phyloP scores from a whole-genome alignment of 2,329 filamentous ascomycete species.

The Ascosphaera apis region DNA sequence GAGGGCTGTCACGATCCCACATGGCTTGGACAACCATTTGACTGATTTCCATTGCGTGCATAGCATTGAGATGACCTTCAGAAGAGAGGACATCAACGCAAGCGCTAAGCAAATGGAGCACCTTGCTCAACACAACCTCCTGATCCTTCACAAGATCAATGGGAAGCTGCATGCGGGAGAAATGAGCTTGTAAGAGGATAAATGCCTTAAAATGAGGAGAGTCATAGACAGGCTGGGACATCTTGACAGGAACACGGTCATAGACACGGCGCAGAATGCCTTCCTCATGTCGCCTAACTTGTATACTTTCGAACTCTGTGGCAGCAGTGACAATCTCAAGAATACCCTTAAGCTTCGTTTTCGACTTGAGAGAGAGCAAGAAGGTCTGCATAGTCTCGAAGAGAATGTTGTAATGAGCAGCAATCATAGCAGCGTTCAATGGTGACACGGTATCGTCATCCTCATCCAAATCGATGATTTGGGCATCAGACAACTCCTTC shows the following conservation, averaged over 20 bases:
- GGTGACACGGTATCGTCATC: slow-evolving; percentile 77
- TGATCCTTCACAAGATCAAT: slow-evolving; percentile 93
- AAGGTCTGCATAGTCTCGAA: slow-evolving; percentile 99
- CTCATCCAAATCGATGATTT: slow-evolving; percentile 88
- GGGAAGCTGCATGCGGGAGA: slow-evolving; percentile 88
- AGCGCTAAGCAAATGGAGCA: slow-evolving; percentile 70
- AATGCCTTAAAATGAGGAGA: slow-evolving; percentile 98
- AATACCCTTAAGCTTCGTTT: slow-evolving; percentile 89
- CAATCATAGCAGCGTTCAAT: slow-evolving; percentile 92
- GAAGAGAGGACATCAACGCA: slow-evolving; percentile 89
- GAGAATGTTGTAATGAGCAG: slow-evolving; percentile 96
- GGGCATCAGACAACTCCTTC: slow-evolving; percentile 73
- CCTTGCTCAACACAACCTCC: slow-evolving; percentile 62
- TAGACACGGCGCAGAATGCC: slow-evolving; percentile 75
- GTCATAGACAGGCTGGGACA: slow-evolving; percentile 57
- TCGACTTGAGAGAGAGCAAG: slow-evolving; percentile 64
- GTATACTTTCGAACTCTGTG: slow-evolving; percentile 86
- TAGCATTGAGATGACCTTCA: slow-evolving; percentile 87
- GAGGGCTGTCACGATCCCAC: slow-evolving; percentile 92
- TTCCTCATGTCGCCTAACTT: slow-evolving; percentile 83
- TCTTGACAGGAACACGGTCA: slow-evolving; percentile 84
- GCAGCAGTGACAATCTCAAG: slow-evolving; percentile 93
- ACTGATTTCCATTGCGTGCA: slow-evolving; percentile 97
- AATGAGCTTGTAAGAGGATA: slow-evolving; percentile 90
- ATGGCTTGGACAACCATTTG: slow-evolving; percentile 98